Percentiles rank a stretch among this genome's conserved stretches.
Conservation (phyloP, 2,329 filamentous ascomycete species). For the Aspergillus versicolor region DNA sequence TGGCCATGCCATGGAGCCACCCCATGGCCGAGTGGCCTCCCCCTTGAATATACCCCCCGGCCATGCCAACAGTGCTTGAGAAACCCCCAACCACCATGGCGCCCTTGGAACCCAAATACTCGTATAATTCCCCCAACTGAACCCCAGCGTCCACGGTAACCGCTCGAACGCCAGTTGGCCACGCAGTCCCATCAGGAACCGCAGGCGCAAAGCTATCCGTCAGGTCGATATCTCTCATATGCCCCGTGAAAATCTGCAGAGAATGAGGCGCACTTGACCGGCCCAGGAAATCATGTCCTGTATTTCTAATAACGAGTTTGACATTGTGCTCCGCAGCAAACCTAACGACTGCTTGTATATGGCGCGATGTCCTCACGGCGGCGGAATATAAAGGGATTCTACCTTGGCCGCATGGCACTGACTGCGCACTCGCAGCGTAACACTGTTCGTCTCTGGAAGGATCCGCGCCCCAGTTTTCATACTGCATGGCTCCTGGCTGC, state of each 20-base stretch:
- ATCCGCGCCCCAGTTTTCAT: too few relatives aligned
- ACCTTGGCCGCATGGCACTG: slow-evolving; percentile 9
- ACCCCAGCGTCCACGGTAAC: slow-evolving; percentile 32
- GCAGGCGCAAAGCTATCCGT: slow-evolving; percentile 10
- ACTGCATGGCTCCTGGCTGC: too few relatives aligned
- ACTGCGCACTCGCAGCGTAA: rapidly evolving
- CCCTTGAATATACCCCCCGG: slow-evolving; percentile 29
- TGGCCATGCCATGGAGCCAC: slow-evolving; percentile 26
- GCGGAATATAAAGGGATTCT: slow-evolving; percentile 15
- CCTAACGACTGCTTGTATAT: slow-evolving; percentile 11
- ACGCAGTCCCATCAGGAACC: slow-evolving; percentile 10
- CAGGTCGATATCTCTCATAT: slow-evolving; percentile 23
- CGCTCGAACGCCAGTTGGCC: too few relatives aligned
- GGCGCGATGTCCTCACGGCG: slow-evolving; percentile 9
- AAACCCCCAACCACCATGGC: slow-evolving; percentile 26
- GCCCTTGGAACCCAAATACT: slow-evolving; percentile 25
- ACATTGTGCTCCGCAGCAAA: slow-evolving; percentile 13
- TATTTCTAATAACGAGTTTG: slow-evolving; percentile 30
- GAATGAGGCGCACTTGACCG: slow-evolving; percentile 30
- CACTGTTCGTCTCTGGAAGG: too few relatives aligned
- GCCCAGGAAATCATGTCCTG: slow-evolving; percentile 36
- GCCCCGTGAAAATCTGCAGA: slow-evolving; percentile 32
- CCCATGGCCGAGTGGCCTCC: slow-evolving; percentile 31
- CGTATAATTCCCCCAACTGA: slow-evolving; percentile 26
- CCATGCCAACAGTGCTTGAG: slow-evolving; percentile 17